Base-by-base conservation (phyloP, 371 early-diverging fungal species). In the Aphelidium insulamus region DNA sequence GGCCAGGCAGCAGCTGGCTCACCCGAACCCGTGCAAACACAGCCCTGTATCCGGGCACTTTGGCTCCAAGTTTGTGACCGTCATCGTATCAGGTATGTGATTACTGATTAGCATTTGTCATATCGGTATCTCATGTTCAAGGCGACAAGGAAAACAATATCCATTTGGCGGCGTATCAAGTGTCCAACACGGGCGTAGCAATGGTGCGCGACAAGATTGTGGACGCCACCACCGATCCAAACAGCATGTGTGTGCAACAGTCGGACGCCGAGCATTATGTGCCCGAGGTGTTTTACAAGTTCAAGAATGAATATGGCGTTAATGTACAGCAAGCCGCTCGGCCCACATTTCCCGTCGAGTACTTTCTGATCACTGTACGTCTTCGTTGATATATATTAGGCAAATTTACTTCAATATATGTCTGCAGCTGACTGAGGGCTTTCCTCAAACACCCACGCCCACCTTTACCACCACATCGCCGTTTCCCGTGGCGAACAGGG, bases 341-440 rank as follows among this genome's bases (percentile, higher is more conserved):
- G 40, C 92, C 92, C 0, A 74, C 80, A 0, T 95, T 92, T 46
- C 97, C 97, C 0, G 78, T 90, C 0, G 94, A 95, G 37, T 92
- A 95, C 44, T 65, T 92, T 16, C 51, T 95, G 28, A 82, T 90
- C 19, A 90, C 84, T 42, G 82, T 94, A 68, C 45, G 67, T 36
- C 1, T 11, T 19, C 21, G 3, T n/a, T 10, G 25, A 11, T 35
- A 15, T 12, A n/a, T 26, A 32, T 11, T 11, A 7, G n/a, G 38
- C 5, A 14, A 14, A 24, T 7, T 36, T 34, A 30, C 18, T 32
- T 22, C 16, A 28, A 22, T 28, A 20, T 8, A 20, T 22, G 38
- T 11, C 28, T 36, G 8, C 49, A 84, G 82, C 65, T 73, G n/a
- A 83, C 92, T 1, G 72, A 88, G 36, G 94, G 97, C 7, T 90